A percentile compares a stretch with the other conserved stretches of the same genome.
phyloP scores from a whole-genome alignment of 2,329 filamentous ascomycete species.

The Zalaria sp. region DNA sequence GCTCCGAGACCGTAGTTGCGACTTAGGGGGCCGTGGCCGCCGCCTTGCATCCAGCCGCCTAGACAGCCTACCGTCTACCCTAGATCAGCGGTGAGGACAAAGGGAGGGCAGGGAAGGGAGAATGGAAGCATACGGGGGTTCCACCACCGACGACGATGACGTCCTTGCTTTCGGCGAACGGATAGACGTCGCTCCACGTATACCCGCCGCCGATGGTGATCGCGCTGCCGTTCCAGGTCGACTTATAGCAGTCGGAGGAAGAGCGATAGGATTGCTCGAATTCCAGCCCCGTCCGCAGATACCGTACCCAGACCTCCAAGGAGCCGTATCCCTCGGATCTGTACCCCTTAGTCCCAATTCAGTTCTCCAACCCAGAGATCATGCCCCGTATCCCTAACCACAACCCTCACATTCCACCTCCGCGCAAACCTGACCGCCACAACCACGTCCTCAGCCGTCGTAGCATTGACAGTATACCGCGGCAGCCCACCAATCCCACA shows the following conservation, averaged over 20 bases:
- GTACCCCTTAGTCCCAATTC: no score
- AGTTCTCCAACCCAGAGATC: slow-evolving; percentile 12
- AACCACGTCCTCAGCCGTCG: slow-evolving; percentile 11
- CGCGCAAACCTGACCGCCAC: slow-evolving; percentile 25
- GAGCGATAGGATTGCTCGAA: slow-evolving; percentile 25
- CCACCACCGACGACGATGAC: slow-evolving; percentile 41
- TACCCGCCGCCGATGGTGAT: slow-evolving; percentile 43
- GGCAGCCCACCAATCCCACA: slow-evolving; percentile 7
- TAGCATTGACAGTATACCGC: slow-evolving; percentile 18
- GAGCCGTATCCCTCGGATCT: slow-evolving; percentile 37
- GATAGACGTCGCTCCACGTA: slow-evolving; percentile 34
- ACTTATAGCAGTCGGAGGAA: slow-evolving; percentile 19
- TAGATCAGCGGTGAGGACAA: no score
- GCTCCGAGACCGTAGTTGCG: slow-evolving; percentile 44
- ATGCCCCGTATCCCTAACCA: slow-evolving; percentile 30
- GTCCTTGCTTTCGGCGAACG: slow-evolving; percentile 28
- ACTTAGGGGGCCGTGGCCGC: slow-evolving; percentile 41
- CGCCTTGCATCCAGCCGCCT: slow-evolving; percentile 47
- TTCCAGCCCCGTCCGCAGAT: slow-evolving; percentile 46
- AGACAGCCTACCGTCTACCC: slow-evolving; percentile 37
- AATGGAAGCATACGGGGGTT: slow-evolving; percentile 17
- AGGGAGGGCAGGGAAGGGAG: no score
- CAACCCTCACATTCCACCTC: slow-evolving; percentile 35
- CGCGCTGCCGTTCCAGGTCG: slow-evolving; percentile 35
- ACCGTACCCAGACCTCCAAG: slow-evolving; percentile 43